phyloP scores from a whole-genome alignment of 305 asterid genomes.

The Fraxinus paxiana region DNA sequence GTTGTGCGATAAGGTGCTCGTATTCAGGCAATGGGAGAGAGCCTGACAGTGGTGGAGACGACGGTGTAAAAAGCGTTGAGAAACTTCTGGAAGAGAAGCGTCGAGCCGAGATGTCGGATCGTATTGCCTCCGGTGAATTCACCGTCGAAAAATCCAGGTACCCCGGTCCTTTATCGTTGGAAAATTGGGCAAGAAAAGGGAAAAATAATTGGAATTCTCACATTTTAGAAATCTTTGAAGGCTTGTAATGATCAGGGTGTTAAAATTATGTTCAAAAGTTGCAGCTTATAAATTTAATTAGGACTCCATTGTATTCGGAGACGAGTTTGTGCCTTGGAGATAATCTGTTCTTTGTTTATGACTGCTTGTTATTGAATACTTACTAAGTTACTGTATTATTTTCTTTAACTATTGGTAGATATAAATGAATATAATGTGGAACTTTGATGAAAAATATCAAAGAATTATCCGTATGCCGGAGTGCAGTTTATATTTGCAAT shows the following conservation, averaged over 20 bases:
- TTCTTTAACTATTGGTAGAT: background rate
- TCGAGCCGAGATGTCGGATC: constrained; percentile 75
- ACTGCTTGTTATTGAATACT: background rate
- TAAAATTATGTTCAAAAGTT: background rate
- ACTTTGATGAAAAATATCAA: background rate
- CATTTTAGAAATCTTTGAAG: background rate
- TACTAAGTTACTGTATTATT: background rate
- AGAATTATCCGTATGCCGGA: background rate
- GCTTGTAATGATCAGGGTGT: background rate
- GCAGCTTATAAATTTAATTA: background rate
- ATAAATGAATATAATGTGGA: background rate
- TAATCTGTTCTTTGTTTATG: background rate
- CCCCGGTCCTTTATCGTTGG: background rate
- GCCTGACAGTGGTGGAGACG: constrained; percentile 21
- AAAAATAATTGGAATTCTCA: background rate
- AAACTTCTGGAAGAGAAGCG: constrained; percentile 57
- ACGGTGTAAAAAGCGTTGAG: constrained; percentile 55
- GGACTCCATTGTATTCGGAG: background rate
- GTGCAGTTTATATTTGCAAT: background rate
- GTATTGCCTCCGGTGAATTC: constrained; percentile 81
- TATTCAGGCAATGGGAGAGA: constrained; percentile 50
- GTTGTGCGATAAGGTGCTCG: constrained; percentile 48
- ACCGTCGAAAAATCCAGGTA: constrained; percentile 73
- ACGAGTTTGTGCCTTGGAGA: background rate
- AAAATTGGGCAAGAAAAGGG: background rate